Conservation (phyloP, 495 filamentous ascomycete species). For the Lepidopterella palustris region DNA sequence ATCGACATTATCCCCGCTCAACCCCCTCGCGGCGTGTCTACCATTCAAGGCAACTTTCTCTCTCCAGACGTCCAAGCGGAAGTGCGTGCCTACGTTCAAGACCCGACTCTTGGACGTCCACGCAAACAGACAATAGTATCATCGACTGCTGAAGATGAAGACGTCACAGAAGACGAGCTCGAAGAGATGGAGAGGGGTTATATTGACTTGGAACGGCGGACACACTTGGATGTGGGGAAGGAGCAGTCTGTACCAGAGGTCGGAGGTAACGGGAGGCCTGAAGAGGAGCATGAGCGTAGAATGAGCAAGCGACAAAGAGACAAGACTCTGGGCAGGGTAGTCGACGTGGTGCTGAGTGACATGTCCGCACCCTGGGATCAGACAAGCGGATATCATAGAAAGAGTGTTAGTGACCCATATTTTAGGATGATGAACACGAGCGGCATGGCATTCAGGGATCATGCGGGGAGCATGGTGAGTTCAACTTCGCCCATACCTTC, state of each 20-base stretch:
- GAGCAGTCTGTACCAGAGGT: slow-evolving; percentile 16
- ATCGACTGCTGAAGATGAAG: slow-evolving; percentile 7
- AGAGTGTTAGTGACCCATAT: slow-evolving; percentile 86
- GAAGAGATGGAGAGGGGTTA: slow-evolving; percentile 36
- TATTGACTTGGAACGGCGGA: slow-evolving; percentile 34
- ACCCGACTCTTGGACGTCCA: slow-evolving; percentile 54
- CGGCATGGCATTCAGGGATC: slow-evolving; percentile 77
- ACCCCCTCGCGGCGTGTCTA: slow-evolving; percentile 81
- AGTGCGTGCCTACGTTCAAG: slow-evolving; percentile 66
- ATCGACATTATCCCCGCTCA: slow-evolving; percentile 90
- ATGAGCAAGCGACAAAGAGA: slow-evolving; percentile 31
- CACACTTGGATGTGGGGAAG: slow-evolving; percentile 25
- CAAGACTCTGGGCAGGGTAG: slow-evolving; percentile 46
- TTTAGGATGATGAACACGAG: slow-evolving; percentile 99
- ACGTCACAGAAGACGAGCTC: slow-evolving; percentile 29
- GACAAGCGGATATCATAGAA: slow-evolving; percentile 68
- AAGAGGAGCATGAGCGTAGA: slow-evolving; percentile 16
- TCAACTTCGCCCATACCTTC: background rate
- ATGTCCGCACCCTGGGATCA: slow-evolving; percentile 95
- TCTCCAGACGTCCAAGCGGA: slow-evolving; percentile 60
- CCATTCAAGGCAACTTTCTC: slow-evolving; percentile 91
- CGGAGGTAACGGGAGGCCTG: slow-evolving; percentile 17
- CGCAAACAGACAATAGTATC: slow-evolving; percentile 27
- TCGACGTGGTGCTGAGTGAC: slow-evolving; percentile 95
- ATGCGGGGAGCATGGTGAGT: slow-evolving; percentile 90